Evolutionary conservation across 2,329 filamentous ascomycete genomes (phyloP), one percentile per base, ranked within the genome.

Genomic region (Trichoderma brevicompactum): DNA sequence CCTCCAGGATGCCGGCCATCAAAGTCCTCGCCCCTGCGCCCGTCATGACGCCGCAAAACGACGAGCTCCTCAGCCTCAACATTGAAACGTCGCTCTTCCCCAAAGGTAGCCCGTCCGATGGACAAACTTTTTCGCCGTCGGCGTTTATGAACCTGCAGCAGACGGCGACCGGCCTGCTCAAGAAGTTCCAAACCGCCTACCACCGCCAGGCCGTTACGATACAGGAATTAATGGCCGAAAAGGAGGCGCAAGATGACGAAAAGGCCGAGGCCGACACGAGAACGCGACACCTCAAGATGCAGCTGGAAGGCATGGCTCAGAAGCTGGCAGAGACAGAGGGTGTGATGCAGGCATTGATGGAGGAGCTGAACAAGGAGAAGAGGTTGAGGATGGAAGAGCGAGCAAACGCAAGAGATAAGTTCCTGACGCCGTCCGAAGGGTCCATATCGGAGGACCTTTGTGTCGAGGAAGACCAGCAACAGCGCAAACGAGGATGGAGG

Each of bases 71-170:
- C 69, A 80, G 79, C 56, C 76, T 89, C 55, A 80, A 88, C 70
- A 79, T 89, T 44, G 81, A 84, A 38, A 73, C 81, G 1, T 82
- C 82, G 0, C 79, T 89, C 12, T 87, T 83, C 66, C 84, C 85
- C 0, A 68, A 74, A 1, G 77, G 78, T 2, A 70, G 77, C 0
- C 77, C 82, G 1, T 69, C 71, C 0, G 79, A 82, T 12, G 74
- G 79, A 43, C 82, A 86, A 46, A 72, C 82, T 1, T 86, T 87
- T 73, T 87, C 86, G 1, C 85, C 86, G 0, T 80, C 83, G 0
- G 82, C 83, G 9, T 89, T 83, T 75, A 87, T 86, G 72, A 88
- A 86, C 71, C 78, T 88, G n/a, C 84, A 86, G 65, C 75, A 78
- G 68, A 87, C 85, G 65, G 87, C 87, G 2, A 77, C 79, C 5